phyloP scores from a whole-genome alignment of 805 yeast genomes.

The Jamesozyma jinghongensis region DNA sequence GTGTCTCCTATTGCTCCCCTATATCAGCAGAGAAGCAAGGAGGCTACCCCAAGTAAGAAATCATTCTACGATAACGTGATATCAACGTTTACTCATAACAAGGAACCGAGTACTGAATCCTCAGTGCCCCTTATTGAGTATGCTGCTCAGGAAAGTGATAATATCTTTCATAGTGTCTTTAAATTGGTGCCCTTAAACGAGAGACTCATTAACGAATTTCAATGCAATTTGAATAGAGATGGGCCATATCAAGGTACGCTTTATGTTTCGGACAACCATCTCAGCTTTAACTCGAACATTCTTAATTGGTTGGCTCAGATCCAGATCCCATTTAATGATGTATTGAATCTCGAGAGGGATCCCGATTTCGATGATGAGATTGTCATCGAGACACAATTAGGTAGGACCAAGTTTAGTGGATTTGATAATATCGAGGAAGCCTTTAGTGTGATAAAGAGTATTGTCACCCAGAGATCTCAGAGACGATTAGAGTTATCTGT shows the following conservation, averaged over 20 bases:
- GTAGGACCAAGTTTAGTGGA: slow-evolving; percentile 76
- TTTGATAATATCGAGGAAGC: slow-evolving; percentile 76
- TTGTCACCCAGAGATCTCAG: no score
- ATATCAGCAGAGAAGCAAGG: no score
- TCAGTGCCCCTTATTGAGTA: slow-evolving; percentile 29
- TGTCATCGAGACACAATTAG: slow-evolving; percentile 50
- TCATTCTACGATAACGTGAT: slow-evolving; percentile 20
- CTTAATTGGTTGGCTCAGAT: slow-evolving; percentile 87
- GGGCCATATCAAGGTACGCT: slow-evolving; percentile 80
- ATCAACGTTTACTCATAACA: slow-evolving; percentile 14
- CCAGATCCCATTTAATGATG: slow-evolving; percentile 61
- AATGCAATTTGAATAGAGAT: slow-evolving; percentile 83
- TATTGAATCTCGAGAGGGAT: slow-evolving; percentile 54
- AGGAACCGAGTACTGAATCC: not conserved
- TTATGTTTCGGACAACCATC: slow-evolving; percentile 64
- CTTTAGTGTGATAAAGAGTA: slow-evolving; percentile 9
- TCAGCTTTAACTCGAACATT: slow-evolving; percentile 74
- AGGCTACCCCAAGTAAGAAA: not conserved
- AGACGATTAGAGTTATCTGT: no score
- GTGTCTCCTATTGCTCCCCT: not conserved
- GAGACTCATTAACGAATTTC: slow-evolving; percentile 70
- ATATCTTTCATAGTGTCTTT: slow-evolving; percentile 71
- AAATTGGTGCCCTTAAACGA: slow-evolving; percentile 58
- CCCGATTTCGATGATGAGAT: slow-evolving; percentile 70
- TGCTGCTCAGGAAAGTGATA: slow-evolving; percentile 53